These are phyloP conservation scores for Arthrinium phaeospermum DNA, from an alignment of 2,329 filamentous ascomycete species.

Conservation along the genomic window DNA sequence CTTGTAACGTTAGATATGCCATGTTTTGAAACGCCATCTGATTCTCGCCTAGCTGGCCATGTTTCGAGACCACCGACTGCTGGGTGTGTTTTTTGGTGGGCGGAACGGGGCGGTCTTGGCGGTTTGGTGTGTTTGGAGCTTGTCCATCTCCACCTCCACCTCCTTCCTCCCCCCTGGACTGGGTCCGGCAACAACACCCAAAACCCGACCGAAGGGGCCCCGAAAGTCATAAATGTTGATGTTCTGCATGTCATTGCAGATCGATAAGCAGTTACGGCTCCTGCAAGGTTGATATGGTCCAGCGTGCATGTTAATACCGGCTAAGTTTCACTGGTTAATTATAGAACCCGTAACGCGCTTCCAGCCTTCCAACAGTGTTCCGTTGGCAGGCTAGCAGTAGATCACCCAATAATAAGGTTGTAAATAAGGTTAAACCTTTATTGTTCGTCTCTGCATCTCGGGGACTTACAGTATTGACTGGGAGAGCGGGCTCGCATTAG, in stretches of 20 bases:
- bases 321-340: constrained; percentile 1
- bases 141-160: not conserved
- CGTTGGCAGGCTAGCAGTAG: not conserved
- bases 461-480: not conserved
- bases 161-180: constrained; percentile 1
- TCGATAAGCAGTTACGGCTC: not conserved
- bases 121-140: constrained; percentile 16
- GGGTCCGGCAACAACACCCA: not conserved
- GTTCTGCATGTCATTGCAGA: not conserved
- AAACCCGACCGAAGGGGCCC: not conserved
- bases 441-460: not conserved
- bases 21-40: constrained; percentile 10
- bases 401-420: constrained; percentile 1
- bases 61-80: not conserved
- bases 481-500: not conserved
- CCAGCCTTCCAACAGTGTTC: not conserved
- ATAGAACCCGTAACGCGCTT: not conserved
- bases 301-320: not conserved
- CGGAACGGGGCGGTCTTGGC: constrained; percentile 18
- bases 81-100: not conserved
- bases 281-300: not conserved
- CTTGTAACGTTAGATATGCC: not conserved
- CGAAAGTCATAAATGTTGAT: too few species aligned
- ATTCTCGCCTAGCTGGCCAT: constrained; percentile 8
- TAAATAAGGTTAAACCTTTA: not conserved